phyloP scores from a whole-genome alignment of 345 rosid species.

The Boechera divaricarpa region DNA sequence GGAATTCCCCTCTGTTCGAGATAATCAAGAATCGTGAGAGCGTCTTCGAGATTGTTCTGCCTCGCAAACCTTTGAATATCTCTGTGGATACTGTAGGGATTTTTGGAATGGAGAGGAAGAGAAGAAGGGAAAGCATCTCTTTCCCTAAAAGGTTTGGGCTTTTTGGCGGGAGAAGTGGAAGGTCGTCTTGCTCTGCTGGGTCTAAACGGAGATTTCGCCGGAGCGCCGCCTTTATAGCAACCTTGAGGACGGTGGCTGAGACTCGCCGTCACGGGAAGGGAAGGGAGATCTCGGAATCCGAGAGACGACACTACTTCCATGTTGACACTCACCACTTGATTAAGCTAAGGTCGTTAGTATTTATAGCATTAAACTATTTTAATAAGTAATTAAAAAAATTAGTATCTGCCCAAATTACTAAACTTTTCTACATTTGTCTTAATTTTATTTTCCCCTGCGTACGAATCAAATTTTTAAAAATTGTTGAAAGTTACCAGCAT shows the following conservation, averaged over 20 bases:
- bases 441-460: too few species aligned
- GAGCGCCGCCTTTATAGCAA: slow-evolving; percentile 35
- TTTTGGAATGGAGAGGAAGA: slow-evolving; percentile 63
- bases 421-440: too few species aligned
- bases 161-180: slow-evolving; percentile 36
- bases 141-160: slow-evolving; percentile 53
- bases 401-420: too few species aligned
- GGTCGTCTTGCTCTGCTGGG: slow-evolving; percentile 36
- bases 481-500: too few species aligned
- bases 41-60: slow-evolving; percentile 69
- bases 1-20: slow-evolving; percentile 77
- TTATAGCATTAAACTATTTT: not conserved
- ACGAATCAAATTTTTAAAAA: too few species aligned
- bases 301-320: slow-evolving; percentile 48
- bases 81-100: slow-evolving; percentile 66
- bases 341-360: slow-evolving; percentile 1
- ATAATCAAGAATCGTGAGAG: slow-evolving; percentile 72
- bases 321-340: slow-evolving; percentile 12
- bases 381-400: too few species aligned
- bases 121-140: slow-evolving; percentile 69
- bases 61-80: slow-evolving; percentile 69
- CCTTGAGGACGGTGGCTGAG: slow-evolving; percentile 14
- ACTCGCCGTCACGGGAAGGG: slow-evolving; percentile 32
- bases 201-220: slow-evolving; percentile 28
- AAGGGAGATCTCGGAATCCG: slow-evolving; percentile 38